Base-by-base conservation (phyloP, 352 stramenopile genomes). In the Globisporangium cederbergense region DNA sequence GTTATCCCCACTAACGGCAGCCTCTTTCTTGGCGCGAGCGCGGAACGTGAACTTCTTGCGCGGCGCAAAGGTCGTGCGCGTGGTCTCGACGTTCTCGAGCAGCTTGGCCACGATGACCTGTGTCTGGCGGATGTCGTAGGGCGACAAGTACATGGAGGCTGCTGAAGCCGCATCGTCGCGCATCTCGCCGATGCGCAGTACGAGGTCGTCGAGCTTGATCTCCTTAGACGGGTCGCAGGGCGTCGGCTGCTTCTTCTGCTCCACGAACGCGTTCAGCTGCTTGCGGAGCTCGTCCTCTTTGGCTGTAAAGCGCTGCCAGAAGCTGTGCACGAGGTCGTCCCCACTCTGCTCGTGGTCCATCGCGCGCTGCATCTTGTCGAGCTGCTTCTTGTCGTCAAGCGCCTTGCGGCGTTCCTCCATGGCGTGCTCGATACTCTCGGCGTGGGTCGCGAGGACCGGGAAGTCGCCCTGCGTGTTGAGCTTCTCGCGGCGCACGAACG, bases 31-130 rank as follows among this genome's bases (percentile, higher is more conserved):
- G 14, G 45, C 38, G 16, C 73, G 77, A 30, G 74, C 71, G 65
- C 77, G 74, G 56, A 97, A 97, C 5, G 81, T 74, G 34, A 97
- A 97, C 64, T 93, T 95, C 70, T 95, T 95, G 42, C 89, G 76
- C 1, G 89, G 89, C 13, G 83, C 79, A 58, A 96, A 84, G 4
- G 75, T 76, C 61, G 73, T 62, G 2, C 86, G 78, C 4, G 83
- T 91, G 0, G 76, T 69, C 18, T 96, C 86, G 59, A 95, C 84
- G 22, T 86, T 53, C 22, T 89, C 77, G 49, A 83, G 53, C 16
- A 95, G 60, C 55, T 81, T 86, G 22, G 69, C 55, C 30, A 93
- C 45, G 55, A 91, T 88, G 25, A 86, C 45, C 61, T 95, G 83
- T 32, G 86, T 84, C 40, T 94, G 83, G 13, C 88, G 86, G 55